phyloP scores from a whole-genome alignment of 768 basidiomycete genomes.

The Asterophora lycoperdoides region DNA sequence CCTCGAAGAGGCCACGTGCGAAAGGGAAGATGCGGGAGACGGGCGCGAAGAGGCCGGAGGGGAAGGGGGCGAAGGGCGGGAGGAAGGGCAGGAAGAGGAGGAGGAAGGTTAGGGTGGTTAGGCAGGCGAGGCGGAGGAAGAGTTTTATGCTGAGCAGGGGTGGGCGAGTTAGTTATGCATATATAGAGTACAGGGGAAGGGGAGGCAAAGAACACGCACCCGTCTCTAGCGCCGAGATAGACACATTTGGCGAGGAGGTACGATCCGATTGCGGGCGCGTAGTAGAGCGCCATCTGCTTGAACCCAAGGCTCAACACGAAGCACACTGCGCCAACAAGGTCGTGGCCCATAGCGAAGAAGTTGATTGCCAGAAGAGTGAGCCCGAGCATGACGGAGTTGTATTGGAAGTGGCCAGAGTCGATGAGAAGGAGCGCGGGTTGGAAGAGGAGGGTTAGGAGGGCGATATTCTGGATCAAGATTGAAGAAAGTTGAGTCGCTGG shows the following conservation, averaged over 20 bases:
- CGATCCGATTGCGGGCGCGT: conserved; percentile 86
- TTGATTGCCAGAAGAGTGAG: conserved; percentile 66
- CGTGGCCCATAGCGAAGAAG: conserved; percentile 63
- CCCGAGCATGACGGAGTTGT: conserved; percentile 92
- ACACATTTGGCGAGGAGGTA: conserved; percentile 90
- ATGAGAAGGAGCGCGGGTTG: conserved; percentile 82
- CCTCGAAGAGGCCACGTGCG: conserved; percentile 85
- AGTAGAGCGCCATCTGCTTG: conserved; percentile 97
- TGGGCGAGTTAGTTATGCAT: too few relatives aligned
- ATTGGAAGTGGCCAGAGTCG: conserved; percentile 95
- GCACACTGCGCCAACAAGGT: conserved; percentile 69
- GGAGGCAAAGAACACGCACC: conserved; percentile 43
- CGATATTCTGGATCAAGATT: conserved; percentile 46
- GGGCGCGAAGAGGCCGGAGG: conserved; percentile 49
- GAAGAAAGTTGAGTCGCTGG: conserved; percentile 5
- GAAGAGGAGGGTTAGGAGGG: conserved; percentile 67
- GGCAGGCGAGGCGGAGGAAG: conserved; percentile 62
- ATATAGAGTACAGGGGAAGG: too few relatives aligned
- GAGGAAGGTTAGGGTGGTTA: conserved; percentile 59
- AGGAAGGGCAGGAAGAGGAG: conserved; percentile 80
- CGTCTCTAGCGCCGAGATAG: conserved; percentile 63
- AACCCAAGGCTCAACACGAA: conserved; percentile 87
- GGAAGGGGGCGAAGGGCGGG: conserved; percentile 53
- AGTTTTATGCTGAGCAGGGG: conserved; percentile 36
- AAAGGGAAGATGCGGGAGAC: conserved; percentile 89